phyloP scores from a whole-genome alignment of 352 stramenopile species.

The Phytophthora cactorum region DNA sequence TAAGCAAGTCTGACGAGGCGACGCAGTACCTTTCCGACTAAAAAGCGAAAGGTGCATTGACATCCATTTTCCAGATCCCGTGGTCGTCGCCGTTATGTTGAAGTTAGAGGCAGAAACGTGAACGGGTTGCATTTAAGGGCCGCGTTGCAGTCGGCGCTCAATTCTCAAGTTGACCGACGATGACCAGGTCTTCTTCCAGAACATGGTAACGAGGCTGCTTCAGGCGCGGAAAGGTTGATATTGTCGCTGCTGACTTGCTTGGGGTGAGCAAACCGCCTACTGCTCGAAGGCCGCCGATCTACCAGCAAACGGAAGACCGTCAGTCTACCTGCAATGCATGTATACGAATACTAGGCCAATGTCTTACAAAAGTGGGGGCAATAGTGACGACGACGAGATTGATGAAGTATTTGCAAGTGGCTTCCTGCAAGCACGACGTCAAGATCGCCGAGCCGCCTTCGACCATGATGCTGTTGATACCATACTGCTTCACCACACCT shows the following conservation, averaged over 20 bases:
- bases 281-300: constrained; percentile 71
- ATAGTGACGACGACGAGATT: constrained; percentile 80
- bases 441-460: constrained; percentile 84
- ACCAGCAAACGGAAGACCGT: not conserved
- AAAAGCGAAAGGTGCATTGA: too few relatives aligned
- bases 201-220: constrained; percentile 37
- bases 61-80: not conserved
- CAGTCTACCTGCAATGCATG: not conserved
- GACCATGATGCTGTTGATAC: constrained; percentile 78
- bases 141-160: constrained; percentile 13
- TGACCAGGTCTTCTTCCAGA: constrained; percentile 55
- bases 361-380: constrained; percentile 77
- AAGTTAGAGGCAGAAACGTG: not conserved
- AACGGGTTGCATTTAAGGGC: not conserved
- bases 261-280: constrained; percentile 38
- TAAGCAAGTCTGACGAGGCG: not conserved
- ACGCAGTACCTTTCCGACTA: not conserved
- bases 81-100: constrained; percentile 9
- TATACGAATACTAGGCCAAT: not conserved
- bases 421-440: constrained; percentile 64
- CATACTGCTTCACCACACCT: constrained; percentile 48
- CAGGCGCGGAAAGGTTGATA: constrained; percentile 42
- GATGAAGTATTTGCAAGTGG: constrained; percentile 49
- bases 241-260: constrained; percentile 5
- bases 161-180: constrained; percentile 42